Conservation (phyloP, 495 filamentous ascomycete species). For the Lichina pygmaea region DNA sequence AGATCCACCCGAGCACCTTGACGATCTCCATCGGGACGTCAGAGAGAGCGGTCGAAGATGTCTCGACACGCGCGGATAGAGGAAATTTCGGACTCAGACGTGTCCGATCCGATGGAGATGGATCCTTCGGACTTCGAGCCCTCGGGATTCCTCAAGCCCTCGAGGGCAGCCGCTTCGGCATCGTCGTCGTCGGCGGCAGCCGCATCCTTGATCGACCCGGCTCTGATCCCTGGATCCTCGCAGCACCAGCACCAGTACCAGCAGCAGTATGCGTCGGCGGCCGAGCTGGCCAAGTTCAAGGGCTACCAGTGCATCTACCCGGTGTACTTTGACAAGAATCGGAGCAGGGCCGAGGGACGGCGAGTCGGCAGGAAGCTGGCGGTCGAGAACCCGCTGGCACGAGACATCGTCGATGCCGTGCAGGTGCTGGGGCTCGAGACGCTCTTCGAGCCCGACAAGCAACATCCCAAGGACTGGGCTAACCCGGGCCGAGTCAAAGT, state of each 20-base stretch:
- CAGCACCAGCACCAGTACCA: conserved; percentile 1
- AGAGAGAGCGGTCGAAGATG: conserved; percentile 20
- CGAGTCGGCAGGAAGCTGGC: conserved; percentile 45
- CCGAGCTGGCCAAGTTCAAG: conserved; percentile 30
- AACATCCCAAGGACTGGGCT: conserved; percentile 89
- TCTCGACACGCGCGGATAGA: conserved; percentile 61
- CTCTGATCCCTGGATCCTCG: conserved; percentile 1
- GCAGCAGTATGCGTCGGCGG: conserved; percentile 11
- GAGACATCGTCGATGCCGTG: conserved; percentile 70
- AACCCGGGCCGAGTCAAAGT: conserved; percentile 82
- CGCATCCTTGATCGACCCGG: conserved; percentile 4
- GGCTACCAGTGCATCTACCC: conserved; percentile 79
- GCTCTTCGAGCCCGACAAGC: conserved; percentile 72
- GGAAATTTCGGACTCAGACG: conserved; percentile 59
- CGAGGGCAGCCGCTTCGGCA: conserved; percentile 4
- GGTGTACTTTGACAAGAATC: conserved; percentile 64
- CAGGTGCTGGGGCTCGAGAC: conserved; percentile 41
- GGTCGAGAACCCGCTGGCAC: conserved; percentile 62
- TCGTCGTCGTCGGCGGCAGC: conserved; percentile 6
- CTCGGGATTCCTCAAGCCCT: conserved; percentile 4
- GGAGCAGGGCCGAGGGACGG: conserved; percentile 50
- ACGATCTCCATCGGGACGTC: too few relatives aligned
- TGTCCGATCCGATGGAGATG: conserved; percentile 27
- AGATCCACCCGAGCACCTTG: too few relatives aligned
- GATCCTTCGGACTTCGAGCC: conserved; percentile 38